Evolutionary conservation across 2,329 filamentous ascomycete genomes (phyloP).

Genomic region (Penicillium sp.): DNA sequence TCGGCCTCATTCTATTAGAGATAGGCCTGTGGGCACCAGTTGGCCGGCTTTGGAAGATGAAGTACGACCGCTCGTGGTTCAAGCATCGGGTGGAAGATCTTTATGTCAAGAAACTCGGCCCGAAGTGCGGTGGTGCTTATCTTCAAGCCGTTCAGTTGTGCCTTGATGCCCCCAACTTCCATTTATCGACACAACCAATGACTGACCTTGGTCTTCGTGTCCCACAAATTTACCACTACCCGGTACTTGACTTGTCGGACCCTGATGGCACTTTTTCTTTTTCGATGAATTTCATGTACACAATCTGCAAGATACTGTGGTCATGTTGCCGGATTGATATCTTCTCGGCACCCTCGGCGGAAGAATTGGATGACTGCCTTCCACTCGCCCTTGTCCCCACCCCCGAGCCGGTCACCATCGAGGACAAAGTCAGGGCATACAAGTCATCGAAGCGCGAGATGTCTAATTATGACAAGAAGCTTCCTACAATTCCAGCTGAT

Average conservation of each 20-base stretch:
- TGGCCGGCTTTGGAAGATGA: slow-evolving; percentile 61
- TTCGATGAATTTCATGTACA: slow-evolving; percentile 46
- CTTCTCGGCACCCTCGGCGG: slow-evolving; percentile 39
- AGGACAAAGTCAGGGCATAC: slow-evolving; percentile 20
- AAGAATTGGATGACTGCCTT: slow-evolving; percentile 43
- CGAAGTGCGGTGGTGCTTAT: slow-evolving; percentile 63
- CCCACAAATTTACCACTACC: slow-evolving; percentile 42
- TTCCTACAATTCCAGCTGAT: slow-evolving; percentile 12
- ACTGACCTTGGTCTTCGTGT: slow-evolving; percentile 41
- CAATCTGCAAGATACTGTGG: slow-evolving; percentile 42
- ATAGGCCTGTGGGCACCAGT: slow-evolving; percentile 64
- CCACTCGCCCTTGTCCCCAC: slow-evolving; percentile 40
- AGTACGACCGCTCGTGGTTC: slow-evolving; percentile 61
- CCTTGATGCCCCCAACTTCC: slow-evolving; percentile 56
- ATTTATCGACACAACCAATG: slow-evolving; percentile 42
- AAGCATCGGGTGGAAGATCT: slow-evolving; percentile 62
- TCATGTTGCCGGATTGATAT: slow-evolving; percentile 44
- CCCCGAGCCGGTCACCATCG: slow-evolving; percentile 27
- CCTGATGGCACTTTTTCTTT: slow-evolving; percentile 43
- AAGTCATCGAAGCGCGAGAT: slow-evolving; percentile 11
- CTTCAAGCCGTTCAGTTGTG: slow-evolving; percentile 62
- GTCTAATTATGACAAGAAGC: slow-evolving; percentile 18
- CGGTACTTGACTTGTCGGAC: slow-evolving; percentile 41
- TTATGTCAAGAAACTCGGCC: slow-evolving; percentile 59
- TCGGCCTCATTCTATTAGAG: slow-evolving; percentile 61